Evolutionary conservation across 352 stramenopile genomes (phyloP), one percentile per base, ranked within the genome.

Genomic region (Phytophthora ohioensis): DNA sequence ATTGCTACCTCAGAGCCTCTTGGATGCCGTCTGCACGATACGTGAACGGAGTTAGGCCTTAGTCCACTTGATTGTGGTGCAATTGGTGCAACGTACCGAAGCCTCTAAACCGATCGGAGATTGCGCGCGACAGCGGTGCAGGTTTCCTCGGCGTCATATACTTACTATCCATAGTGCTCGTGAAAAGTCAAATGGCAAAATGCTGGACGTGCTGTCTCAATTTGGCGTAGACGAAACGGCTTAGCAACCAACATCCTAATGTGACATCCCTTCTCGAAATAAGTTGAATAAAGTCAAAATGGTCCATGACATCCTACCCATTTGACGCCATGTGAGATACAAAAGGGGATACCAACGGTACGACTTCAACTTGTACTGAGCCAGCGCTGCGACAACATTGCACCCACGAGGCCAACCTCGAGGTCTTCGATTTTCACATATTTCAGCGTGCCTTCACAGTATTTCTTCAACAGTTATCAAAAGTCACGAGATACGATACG

Each of bases 31-130:
- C 70, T 78, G n/a, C 39, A 66, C 5, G 51, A n/a, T 34, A 63
- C 5, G 51, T 4, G 42, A 51, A 32, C 15, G 4, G 17, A 60
- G 35, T 38, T 53, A 45, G 34, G 31, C 5, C 17, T 13, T 34
- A 4, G 13, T 30, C 15, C 17, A 47, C 17, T 5, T 58, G 35
- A 15, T 4, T 27, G 10, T n/a, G 32, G 12, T 11, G 4, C 13
- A 21, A 9, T 51, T 7, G 3, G n/a, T 38, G 12, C 7, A 43
- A 34, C 57, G 32, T 65, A 79, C 71, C 57, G 10, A 79, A 79
- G 38, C 67, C 54, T 45, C 42, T 54, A 38, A 79, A 79, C 45
- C 34, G 67, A 42, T 73, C 71, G 12, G 67, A 76, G 43, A 79
- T 79, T 21, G 61, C 61, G 38, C 67, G 71, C 4, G 62, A 70